Conservation (phyloP, 352 stramenopile species). For the Phytopythium sindhum region DNA sequence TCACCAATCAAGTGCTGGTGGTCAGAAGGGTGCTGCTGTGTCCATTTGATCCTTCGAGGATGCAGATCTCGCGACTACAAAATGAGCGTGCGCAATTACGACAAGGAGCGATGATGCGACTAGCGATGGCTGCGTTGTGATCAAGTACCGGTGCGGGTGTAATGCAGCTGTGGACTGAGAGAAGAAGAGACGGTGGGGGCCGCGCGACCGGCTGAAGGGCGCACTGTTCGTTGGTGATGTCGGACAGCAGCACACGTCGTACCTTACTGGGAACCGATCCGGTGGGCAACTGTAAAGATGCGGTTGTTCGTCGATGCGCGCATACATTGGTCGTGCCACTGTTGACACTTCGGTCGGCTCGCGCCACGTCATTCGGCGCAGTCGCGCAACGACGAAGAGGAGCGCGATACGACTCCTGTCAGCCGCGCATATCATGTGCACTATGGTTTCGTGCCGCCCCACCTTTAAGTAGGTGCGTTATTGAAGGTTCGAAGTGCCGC, state of each 20-base stretch:
- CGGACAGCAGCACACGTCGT: too few relatives aligned
- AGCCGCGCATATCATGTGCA: background rate
- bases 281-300: background rate
- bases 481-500: background rate
- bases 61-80: background rate
- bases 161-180: background rate
- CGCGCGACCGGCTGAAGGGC: background rate
- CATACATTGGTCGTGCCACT: background rate
- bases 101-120: background rate
- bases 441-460: background rate
- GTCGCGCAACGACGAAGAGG: background rate
- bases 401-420: background rate
- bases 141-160: background rate
- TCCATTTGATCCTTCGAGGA: background rate
- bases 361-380: slow-evolving; percentile 1
- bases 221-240: background rate
- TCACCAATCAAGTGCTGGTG: background rate
- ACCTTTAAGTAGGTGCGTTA: background rate
- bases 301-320: background rate
- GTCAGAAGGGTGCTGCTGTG: background rate
- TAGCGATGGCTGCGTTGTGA: background rate
- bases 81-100: background rate
- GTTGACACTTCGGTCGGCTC: background rate
- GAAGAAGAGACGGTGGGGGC: background rate
- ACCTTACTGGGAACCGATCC: too few relatives aligned